phyloP scores from a whole-genome alignment of 108 stramenopile genomes.

The Cyclotella baltica region DNA sequence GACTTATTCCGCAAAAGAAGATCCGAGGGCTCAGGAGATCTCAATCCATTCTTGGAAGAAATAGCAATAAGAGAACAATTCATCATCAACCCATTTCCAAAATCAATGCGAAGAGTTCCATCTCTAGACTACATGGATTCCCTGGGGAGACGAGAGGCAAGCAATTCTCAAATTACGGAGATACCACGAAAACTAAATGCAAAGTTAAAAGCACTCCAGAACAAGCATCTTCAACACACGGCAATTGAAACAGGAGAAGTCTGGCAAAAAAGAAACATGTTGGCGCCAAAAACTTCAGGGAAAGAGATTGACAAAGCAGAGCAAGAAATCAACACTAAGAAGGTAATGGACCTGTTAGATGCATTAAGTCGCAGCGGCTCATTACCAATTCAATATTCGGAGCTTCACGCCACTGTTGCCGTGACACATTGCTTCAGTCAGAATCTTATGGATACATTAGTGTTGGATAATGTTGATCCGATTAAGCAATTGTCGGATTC shows the following conservation, averaged over 20 bases:
- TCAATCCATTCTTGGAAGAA: not conserved
- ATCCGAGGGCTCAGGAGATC: not conserved
- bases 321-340: not conserved
- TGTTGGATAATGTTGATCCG: constrained; percentile 51
- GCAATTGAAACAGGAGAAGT: not conserved
- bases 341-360: constrained; percentile 56
- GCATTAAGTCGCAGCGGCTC: constrained; percentile 52
- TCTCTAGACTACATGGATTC: constrained; percentile 18
- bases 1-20: not conserved
- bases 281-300: not conserved
- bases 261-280: constrained; percentile 1
- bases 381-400: constrained; percentile 25
- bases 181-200: constrained; percentile 1
- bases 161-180: not conserved
- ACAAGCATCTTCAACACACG: not conserved
- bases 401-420: constrained; percentile 52
- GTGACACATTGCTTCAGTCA: constrained; percentile 52
- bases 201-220: not conserved
- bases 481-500: constrained; percentile 51
- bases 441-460: constrained; percentile 41
- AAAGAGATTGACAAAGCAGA: not conserved
- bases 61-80: not conserved
- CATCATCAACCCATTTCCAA: not conserved
- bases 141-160: not conserved
- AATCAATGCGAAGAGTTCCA: constrained; percentile 8